A percentile compares a stretch with the other conserved stretches of the same genome.
phyloP scores from a whole-genome alignment of 202 grass and related monocot species.

The Zoysia matrella region DNA sequence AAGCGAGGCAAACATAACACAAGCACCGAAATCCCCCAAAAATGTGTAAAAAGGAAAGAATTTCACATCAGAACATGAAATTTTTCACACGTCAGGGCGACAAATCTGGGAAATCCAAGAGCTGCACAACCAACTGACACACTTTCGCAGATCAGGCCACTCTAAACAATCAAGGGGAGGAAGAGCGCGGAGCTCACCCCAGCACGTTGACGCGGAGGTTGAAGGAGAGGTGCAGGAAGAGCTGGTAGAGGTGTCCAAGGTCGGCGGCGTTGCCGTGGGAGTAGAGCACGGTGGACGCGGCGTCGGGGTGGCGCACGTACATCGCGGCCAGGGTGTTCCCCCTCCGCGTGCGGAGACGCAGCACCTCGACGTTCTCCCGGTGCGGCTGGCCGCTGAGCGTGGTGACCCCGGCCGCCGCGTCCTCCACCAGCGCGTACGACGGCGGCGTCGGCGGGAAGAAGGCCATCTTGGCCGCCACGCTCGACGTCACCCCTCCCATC shows the following conservation, averaged over 20 bases:
- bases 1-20: background rate
- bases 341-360: slow-evolving; percentile 58
- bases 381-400: slow-evolving; percentile 72
- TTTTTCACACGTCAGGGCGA: slow-evolving; percentile 28
- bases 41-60: slow-evolving; percentile 33
- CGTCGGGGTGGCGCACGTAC: slow-evolving; percentile 71
- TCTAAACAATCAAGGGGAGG: background rate
- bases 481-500: slow-evolving; percentile 87
- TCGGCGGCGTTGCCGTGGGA: slow-evolving; percentile 59
- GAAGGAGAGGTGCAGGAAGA: slow-evolving; percentile 79
- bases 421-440: slow-evolving; percentile 66
- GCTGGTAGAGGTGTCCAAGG: slow-evolving; percentile 60
- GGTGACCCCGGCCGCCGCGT: slow-evolving; percentile 51
- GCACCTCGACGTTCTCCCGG: slow-evolving; percentile 78
- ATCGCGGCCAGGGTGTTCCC: slow-evolving; percentile 60
- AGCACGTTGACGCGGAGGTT: slow-evolving; percentile 78
- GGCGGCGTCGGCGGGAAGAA: slow-evolving; percentile 84
- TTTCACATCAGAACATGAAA: slow-evolving; percentile 16
- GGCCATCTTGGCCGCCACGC: slow-evolving; percentile 81
- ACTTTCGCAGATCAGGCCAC: slow-evolving; percentile 36
- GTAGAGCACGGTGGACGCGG: slow-evolving; percentile 67
- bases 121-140: slow-evolving; percentile 2
- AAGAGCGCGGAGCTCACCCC: slow-evolving; percentile 40
- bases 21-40: background rate
- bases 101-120: slow-evolving; percentile 18